Evolutionary conservation across 257 asterid species (phyloP).

Genomic region (Mitragyna speciosa): DNA sequence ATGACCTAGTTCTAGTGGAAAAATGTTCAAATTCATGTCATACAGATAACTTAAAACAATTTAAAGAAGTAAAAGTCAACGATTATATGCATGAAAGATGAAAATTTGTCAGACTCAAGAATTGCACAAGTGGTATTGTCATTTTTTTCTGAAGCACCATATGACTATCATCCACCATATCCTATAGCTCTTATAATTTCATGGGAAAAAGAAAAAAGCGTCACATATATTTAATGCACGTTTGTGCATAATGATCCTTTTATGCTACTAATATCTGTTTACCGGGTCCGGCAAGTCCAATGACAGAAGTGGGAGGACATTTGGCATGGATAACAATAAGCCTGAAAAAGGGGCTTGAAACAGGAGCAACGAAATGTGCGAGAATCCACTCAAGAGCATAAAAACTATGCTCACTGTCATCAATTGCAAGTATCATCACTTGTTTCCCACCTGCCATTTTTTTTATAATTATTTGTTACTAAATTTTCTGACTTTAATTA

Average conservation of each 20-base stretch:
- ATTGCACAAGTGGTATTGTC: not conserved
- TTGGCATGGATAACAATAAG: conserved; percentile 36
- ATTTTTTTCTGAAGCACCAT: no score
- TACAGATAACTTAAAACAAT: no score
- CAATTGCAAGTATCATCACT: conserved; percentile 38
- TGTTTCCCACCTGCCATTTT: conserved; percentile 24
- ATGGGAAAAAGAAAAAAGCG: no score
- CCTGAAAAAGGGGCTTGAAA: conserved; percentile 23
- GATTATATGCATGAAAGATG: no score
- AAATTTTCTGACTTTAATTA: no score
- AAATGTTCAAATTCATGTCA: no score
- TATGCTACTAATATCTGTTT: not conserved
- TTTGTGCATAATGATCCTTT: no score
- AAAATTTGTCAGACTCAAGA: not conserved
- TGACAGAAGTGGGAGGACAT: conserved; percentile 25
- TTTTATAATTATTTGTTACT: not conserved
- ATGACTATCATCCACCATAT: no score
- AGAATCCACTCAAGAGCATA: conserved; percentile 45
- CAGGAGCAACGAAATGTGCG: conserved; percentile 26
- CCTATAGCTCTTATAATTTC: no score
- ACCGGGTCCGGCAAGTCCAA: conserved; percentile 44
- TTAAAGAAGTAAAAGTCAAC: no score
- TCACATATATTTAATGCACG: no score
- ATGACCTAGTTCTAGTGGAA: no score
- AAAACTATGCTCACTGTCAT: conserved; percentile 44